Percentiles rank a stretch among this genome's conserved stretches.
These are phyloP conservation scores for Globisporangium splendens DNA, from an alignment of 352 stramenopile genomes.

Conservation along the genomic window DNA sequence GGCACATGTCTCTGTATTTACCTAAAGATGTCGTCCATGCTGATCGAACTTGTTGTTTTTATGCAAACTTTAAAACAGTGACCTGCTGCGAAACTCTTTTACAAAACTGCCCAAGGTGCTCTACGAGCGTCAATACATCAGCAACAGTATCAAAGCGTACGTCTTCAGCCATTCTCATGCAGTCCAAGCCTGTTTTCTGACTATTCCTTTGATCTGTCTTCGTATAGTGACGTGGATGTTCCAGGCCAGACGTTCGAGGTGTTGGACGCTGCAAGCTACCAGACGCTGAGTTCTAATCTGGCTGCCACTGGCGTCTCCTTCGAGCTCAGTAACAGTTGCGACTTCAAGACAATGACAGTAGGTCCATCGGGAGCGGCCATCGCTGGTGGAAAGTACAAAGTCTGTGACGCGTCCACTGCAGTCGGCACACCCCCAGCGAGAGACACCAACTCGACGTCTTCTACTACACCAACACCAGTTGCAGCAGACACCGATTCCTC, in stretches of 20 bases:
- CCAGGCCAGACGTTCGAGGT: constrained; percentile 12
- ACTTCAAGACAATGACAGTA: constrained; percentile 12
- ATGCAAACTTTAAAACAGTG: constrained; percentile 8
- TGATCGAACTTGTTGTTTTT: neutral
- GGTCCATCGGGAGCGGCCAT: constrained; percentile 6
- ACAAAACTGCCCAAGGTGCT: constrained; percentile 21
- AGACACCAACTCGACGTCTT: neutral
- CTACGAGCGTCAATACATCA: constrained; percentile 24
- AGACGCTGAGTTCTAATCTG: constrained; percentile 10
- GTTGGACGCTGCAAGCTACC: constrained; percentile 5
- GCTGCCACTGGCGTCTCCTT: constrained; percentile 6
- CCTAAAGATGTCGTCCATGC: neutral
- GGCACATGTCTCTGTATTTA: neutral
- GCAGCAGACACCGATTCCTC: neutral
- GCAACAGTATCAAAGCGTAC: constrained; percentile 19
- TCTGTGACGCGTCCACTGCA: constrained; percentile 12
- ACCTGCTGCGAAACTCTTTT: constrained; percentile 20
- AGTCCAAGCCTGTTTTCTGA: neutral
- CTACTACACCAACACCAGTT: neutral
- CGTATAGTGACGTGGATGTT: constrained; percentile 10
- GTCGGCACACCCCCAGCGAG: neutral
- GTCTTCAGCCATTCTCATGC: constrained; percentile 2
- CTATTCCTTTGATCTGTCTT: neutral
- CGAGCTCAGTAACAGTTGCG: constrained; percentile 10
- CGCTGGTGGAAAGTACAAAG: constrained; percentile 13